These are phyloP conservation scores for Ascodesmis nigricans DNA, from an alignment of 495 filamentous ascomycete genomes.

Conservation along the genomic window DNA sequence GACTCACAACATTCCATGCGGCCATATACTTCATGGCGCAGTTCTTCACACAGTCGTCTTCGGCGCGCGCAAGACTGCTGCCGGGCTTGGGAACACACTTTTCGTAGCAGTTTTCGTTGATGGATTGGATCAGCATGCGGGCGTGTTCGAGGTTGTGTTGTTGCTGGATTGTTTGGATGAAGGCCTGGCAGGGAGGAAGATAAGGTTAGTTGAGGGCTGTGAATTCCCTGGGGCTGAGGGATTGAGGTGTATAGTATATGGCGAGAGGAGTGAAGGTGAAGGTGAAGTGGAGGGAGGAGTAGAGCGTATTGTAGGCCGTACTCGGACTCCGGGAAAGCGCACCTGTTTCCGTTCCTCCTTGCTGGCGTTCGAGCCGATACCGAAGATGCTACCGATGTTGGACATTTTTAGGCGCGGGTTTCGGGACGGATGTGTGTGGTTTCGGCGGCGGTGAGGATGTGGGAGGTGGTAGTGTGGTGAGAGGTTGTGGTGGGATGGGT, in stretches of 20 bases:
- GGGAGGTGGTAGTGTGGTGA: neutral
- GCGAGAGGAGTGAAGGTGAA: no score
- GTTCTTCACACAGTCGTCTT: slow-evolving; percentile 52
- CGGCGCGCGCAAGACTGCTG: slow-evolving; percentile 43
- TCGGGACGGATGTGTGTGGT: neutral
- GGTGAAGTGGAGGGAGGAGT: no score
- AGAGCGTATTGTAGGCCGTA: no score
- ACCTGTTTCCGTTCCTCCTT: slow-evolving; percentile 20
- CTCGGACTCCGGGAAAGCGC: no score
- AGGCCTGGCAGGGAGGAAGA: neutral
- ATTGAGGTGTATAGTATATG: no score
- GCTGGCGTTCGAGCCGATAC: slow-evolving; percentile 5
- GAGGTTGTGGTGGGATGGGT: neutral
- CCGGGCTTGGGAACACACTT: slow-evolving; percentile 76
- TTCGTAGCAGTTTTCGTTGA: slow-evolving; percentile 93
- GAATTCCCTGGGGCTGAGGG: no score
- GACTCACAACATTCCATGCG: slow-evolving; percentile 61
- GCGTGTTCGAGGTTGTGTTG: slow-evolving; percentile 20
- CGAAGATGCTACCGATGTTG: slow-evolving; percentile 6
- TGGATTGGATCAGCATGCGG: slow-evolving; percentile 40
- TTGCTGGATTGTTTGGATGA: slow-evolving; percentile 18
- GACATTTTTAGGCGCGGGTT: slow-evolving; percentile 17
- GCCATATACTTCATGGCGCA: slow-evolving; percentile 98
- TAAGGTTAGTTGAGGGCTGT: no score
- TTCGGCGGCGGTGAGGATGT: neutral